Evolutionary conservation across 106 monocot genomes (phyloP).

Genomic region (Iris macrosiphon): DNA sequence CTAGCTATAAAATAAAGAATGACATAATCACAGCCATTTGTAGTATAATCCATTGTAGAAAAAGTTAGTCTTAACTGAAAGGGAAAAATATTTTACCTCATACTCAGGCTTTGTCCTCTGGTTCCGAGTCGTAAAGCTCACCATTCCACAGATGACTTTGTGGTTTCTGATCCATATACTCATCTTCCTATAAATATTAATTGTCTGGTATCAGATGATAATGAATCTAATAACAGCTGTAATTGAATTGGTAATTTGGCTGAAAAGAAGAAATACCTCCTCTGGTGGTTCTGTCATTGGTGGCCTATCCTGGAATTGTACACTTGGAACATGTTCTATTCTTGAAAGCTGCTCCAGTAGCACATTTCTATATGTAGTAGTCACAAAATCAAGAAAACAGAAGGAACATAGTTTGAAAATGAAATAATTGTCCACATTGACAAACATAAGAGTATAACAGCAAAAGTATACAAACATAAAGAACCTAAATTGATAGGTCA

Average conservation of each 20-base stretch:
- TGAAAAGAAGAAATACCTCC: constrained; percentile 9
- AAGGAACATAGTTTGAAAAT: background rate
- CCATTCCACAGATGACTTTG: constrained; percentile 20
- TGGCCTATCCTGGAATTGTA: constrained; percentile 36
- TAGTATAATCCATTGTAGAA: no score
- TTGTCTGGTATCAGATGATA: background rate
- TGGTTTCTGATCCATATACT: constrained; percentile 19
- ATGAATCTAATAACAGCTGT: background rate
- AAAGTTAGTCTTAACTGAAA: no score
- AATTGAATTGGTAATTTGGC: background rate
- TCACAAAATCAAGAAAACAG: background rate
- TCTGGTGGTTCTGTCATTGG: constrained; percentile 33
- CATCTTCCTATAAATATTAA: constrained; percentile 17
- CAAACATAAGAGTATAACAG: no score
- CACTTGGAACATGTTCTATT: constrained; percentile 32
- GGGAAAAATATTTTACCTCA: no score
- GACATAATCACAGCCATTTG: no score
- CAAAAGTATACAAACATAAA: no score
- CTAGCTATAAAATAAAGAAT: no score
- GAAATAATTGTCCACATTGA: no score
- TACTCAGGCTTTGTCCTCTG: no score
- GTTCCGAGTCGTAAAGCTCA: constrained; percentile 23
- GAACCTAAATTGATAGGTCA: no score
- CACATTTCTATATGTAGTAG: constrained; percentile 16
- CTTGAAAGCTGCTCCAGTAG: constrained; percentile 36